Evolutionary conservation across 306 rosid species (phyloP).

Genomic region (Erythrophleum fordii): DNA sequence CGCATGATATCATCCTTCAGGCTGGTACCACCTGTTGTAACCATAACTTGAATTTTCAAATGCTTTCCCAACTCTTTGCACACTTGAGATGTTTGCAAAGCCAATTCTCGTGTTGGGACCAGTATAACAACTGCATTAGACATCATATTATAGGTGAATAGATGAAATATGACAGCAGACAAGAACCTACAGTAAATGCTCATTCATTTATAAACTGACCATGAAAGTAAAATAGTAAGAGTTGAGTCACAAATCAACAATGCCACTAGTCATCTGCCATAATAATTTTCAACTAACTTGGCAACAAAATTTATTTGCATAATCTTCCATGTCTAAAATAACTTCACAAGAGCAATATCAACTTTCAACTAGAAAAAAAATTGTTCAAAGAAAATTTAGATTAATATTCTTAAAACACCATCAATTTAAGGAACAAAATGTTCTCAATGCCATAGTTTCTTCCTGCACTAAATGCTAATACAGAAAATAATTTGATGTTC

Average conservation of each 20-base stretch:
- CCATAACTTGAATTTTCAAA: constrained; percentile 96
- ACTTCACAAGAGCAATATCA: not conserved
- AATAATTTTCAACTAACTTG: constrained; percentile 7
- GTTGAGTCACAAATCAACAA: constrained; percentile 5
- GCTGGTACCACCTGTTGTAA: constrained; percentile 98
- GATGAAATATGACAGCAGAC: constrained; percentile 18
- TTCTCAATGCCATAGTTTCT: not conserved
- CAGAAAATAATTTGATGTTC: not conserved
- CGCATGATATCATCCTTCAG: constrained; percentile 98
- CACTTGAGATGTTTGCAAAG: constrained; percentile 99
- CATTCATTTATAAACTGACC: constrained; percentile 2
- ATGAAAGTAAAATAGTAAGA: not conserved
- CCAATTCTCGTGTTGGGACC: constrained; percentile 96
- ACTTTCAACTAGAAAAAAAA: not conserved
- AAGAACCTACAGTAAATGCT: constrained; percentile 1
- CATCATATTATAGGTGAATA: constrained; percentile 12
- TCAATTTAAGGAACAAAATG: not conserved
- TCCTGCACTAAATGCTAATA: not conserved
- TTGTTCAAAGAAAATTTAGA: not conserved
- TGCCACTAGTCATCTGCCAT: constrained; percentile 3
- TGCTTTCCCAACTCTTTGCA: constrained; percentile 97
- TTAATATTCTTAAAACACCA: not conserved
- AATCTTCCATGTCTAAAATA: not conserved
- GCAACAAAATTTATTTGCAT: constrained; percentile 13
- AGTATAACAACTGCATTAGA: constrained; percentile 82